These are phyloP conservation scores for Olyra latifolia DNA, from an alignment of 176 grass and related monocot species.

Conservation along the genomic window DNA sequence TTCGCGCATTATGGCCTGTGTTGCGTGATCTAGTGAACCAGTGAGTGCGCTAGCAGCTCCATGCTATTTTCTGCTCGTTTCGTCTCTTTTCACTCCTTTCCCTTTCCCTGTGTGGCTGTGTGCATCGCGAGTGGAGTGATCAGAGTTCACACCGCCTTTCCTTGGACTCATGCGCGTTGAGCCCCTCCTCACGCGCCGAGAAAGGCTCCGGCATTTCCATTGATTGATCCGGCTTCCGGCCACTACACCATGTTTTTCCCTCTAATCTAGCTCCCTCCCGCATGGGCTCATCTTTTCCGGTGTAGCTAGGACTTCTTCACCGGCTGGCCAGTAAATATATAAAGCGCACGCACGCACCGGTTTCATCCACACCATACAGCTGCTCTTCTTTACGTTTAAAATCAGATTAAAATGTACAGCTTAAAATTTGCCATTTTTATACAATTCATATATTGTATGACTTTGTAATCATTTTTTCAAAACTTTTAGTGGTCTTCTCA, in stretches of 20 bases:
- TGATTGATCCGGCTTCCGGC: neutral
- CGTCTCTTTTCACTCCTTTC: neutral
- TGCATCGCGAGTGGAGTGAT: neutral
- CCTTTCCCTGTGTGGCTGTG: neutral
- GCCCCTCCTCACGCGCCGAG: neutral
- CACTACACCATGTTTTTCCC: constrained; percentile 8
- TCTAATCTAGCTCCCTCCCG: neutral
- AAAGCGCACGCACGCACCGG: constrained; percentile 1
- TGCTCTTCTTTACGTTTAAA: too few species aligned
- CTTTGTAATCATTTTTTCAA: too few species aligned
- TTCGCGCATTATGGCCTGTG: constrained; percentile 30
- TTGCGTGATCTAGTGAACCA: too few species aligned
- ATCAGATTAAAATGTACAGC: too few species aligned
- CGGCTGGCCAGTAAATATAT: neutral
- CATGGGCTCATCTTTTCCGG: neutral
- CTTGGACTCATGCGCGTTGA: constrained; percentile 29
- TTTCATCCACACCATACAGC: constrained; percentile 1
- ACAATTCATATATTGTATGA: too few species aligned
- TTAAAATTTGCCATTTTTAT: too few species aligned
- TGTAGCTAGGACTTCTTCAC: neutral
- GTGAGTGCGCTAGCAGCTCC: constrained; percentile 21
- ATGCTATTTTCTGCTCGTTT: neutral
- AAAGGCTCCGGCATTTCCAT: constrained; percentile 7
- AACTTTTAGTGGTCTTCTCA: too few species aligned
- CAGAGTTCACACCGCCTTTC: constrained; percentile 47